Conservation (phyloP, 108 stramenopile genomes). For the Pseudonitzschia pungens region DNA sequence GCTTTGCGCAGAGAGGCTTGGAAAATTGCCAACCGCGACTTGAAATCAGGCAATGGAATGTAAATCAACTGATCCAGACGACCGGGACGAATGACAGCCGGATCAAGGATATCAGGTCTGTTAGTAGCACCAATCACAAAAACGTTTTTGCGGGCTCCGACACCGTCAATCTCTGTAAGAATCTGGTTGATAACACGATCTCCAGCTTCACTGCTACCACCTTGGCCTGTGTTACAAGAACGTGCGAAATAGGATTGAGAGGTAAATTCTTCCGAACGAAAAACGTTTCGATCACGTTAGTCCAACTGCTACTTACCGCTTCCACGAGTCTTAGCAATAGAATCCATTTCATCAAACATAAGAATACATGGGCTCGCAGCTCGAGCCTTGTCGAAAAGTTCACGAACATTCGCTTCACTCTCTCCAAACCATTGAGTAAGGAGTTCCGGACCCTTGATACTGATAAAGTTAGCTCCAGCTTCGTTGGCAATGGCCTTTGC, state of each 20-base stretch:
- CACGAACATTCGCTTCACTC: slow-evolving; percentile 96
- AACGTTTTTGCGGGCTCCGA: slow-evolving; percentile 91
- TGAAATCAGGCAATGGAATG: slow-evolving; percentile 89
- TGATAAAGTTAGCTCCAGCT: slow-evolving; percentile 97
- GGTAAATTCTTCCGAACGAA: neutral
- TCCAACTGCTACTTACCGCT: slow-evolving; percentile 55
- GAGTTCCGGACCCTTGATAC: slow-evolving; percentile 95
- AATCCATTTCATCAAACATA: slow-evolving; percentile 99
- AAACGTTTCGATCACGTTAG: slow-evolving; percentile 34
- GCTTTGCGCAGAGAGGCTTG: slow-evolving; percentile 93
- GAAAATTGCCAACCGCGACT: slow-evolving; percentile 91
- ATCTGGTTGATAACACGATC: slow-evolving; percentile 99
- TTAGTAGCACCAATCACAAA: slow-evolving; percentile 96
- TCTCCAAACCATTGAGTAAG: slow-evolving; percentile 98
- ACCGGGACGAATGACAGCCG: slow-evolving; percentile 93
- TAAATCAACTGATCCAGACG: slow-evolving; percentile 94
- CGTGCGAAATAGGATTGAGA: slow-evolving; percentile 3
- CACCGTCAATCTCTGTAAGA: slow-evolving; percentile 97
- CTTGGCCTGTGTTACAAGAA: slow-evolving; percentile 43
- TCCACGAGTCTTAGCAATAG: slow-evolving; percentile 89
- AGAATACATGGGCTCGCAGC: slow-evolving; percentile 92
- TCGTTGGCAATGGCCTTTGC: slow-evolving; percentile 99
- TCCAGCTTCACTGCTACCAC: slow-evolving; percentile 90
- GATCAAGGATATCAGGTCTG: slow-evolving; percentile 92
- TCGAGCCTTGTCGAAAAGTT: slow-evolving; percentile 90